phyloP scores from a whole-genome alignment of 306 rosid species.

The Myrica gale region DNA sequence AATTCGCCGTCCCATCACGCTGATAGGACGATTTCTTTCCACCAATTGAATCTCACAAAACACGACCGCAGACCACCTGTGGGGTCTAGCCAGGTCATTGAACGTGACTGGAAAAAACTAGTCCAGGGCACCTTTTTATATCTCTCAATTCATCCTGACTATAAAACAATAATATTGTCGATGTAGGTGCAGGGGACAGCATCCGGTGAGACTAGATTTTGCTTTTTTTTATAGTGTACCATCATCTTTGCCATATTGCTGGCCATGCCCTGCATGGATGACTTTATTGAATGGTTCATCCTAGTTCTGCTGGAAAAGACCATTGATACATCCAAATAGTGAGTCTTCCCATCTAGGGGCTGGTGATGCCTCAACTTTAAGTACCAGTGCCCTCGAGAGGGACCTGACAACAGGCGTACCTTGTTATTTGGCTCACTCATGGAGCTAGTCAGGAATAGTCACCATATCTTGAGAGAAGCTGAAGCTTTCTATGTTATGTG shows the following conservation, averaged over 20 bases:
- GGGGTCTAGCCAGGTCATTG: neutral
- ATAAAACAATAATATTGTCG: neutral
- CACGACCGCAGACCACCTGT: neutral
- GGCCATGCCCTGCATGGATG: constrained; percentile 14
- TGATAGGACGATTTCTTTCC: neutral
- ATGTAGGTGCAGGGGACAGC: neutral
- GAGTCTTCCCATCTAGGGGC: constrained; percentile 1
- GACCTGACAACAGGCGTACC: too few relatives aligned
- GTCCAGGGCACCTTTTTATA: neutral
- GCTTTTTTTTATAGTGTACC: constrained; percentile 15
- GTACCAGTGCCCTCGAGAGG: too few relatives aligned
- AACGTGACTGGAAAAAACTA: neutral
- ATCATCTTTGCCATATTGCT: constrained; percentile 27
- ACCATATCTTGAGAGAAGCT: too few relatives aligned
- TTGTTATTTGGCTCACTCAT: too few relatives aligned
- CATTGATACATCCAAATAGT: constrained; percentile 15
- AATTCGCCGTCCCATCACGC: neutral
- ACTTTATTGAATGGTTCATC: constrained; percentile 12
- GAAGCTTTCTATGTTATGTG: too few relatives aligned
- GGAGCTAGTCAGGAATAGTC: too few relatives aligned
- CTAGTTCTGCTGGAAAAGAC: constrained; percentile 15
- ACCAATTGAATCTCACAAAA: neutral
- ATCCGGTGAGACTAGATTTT: constrained; percentile 28
- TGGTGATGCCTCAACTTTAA: too few relatives aligned
- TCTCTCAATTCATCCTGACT: neutral